Evolutionary conservation across 257 asterid genomes (phyloP).

Genomic region (Henckelia pumila): DNA sequence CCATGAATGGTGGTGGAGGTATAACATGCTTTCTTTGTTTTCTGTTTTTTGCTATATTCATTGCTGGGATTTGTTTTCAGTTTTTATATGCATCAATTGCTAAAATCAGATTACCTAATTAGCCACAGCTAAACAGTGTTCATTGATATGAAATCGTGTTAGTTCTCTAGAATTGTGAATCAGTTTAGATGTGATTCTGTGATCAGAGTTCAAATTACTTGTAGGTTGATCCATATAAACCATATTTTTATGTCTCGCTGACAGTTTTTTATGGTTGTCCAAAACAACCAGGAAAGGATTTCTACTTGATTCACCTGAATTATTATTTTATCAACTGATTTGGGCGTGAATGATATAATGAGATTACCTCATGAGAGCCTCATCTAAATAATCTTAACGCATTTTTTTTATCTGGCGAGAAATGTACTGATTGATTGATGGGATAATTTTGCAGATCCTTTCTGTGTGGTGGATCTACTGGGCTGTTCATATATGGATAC

Average conservation of each 20-base stretch:
- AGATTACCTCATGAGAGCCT: not conserved
- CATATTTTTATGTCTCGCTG: not conserved
- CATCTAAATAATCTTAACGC: not conserved
- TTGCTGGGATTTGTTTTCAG: not conserved
- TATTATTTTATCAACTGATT: too few species aligned
- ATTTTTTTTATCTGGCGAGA: not conserved
- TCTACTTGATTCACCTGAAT: not conserved
- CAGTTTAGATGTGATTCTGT: not conserved
- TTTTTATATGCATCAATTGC: not conserved
- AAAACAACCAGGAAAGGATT: not conserved
- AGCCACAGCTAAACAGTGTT: not conserved
- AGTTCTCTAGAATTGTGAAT: not conserved
- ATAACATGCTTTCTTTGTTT: constrained; percentile 14
- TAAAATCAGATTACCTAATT: not conserved
- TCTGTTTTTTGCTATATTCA: not conserved
- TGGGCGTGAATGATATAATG: not conserved
- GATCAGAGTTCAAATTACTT: not conserved
- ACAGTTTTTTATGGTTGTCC: not conserved
- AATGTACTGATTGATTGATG: not conserved
- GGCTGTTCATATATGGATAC: constrained; percentile 40
- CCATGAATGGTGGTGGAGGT: constrained; percentile 99
- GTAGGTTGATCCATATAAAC: not conserved
- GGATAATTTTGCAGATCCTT: constrained; percentile 30
- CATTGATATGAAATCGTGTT: not conserved
- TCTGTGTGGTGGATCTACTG: constrained; percentile 52